Evolutionary conservation across 257 asterid species (phyloP), one percentile per base, ranked within the genome.

Genomic region (Agastache rugosa): DNA sequence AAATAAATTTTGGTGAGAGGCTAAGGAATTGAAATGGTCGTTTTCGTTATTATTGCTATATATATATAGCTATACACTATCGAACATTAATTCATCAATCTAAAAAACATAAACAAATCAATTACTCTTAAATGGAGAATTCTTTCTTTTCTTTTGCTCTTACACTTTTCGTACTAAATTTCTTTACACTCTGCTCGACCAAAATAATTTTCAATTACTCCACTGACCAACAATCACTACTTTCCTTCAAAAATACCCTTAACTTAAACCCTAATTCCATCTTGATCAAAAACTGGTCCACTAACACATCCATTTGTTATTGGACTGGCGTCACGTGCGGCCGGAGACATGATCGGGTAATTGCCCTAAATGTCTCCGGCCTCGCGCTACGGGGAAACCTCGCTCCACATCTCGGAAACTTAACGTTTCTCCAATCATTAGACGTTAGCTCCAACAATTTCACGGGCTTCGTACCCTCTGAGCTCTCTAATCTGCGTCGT

Each of bases 261-360:
- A 68, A 61, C 53, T 73, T 74, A 11, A 72, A 82, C 74, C 80
- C 87, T 65, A 12, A 25, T 3, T 20, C 17, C n/a, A 12, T 54
- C 35, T 16, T 77, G 10, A 20, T 79, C 37, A n/a, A 22, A n/a
- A 83, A 62, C 23, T 75, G 75, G 80, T 56, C 73, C 19, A 68
- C 68, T 5, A 53, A 67, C 25, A 23, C 66, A 0, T 34, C 54
- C 37, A 12, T 35, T 2, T 51, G 51, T 3, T 3, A 2, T 4
- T 82, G 85, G 85, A 22, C 16, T 2, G 85, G 85, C 0, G 78
- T 84, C 61, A 10, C 81, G 15, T 84, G 87, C 80, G 59, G 54
- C 55, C 0, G 9, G 11, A 45, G 47, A 17, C 76, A 44, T n/a
- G 59, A 23, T 2, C 61, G 86, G 42, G 82, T 87, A 50, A 73